Percentiles rank a stretch among this genome's conserved stretches.
Conservation (phyloP, 148 eudicot genomes). For the Rhododendron mucronatum region DNA sequence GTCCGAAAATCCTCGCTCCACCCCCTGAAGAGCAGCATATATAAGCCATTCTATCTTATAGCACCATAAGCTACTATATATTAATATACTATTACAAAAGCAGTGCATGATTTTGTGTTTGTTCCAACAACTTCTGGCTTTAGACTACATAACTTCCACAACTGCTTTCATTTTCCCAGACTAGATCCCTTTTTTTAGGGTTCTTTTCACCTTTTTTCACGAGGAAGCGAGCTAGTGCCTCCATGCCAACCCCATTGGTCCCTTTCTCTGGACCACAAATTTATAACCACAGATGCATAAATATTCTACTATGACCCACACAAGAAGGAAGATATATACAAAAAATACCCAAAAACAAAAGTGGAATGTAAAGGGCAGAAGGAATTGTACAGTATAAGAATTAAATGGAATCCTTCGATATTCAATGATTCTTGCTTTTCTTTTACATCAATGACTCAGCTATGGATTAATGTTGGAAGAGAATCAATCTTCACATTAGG, state of each 20-base stretch:
- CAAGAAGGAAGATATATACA: background rate
- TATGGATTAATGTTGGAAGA: background rate
- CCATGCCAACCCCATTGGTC: background rate
- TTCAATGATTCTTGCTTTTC: conserved; percentile 24
- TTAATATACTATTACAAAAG: background rate
- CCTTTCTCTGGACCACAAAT: background rate
- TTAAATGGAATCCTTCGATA: conserved; percentile 16
- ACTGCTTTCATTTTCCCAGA: background rate
- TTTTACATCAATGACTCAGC: conserved; percentile 13
- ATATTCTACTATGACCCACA: background rate
- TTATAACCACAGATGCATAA: background rate
- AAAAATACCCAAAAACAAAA: background rate
- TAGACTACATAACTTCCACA: background rate
- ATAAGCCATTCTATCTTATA: too few species aligned
- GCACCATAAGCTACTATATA: background rate
- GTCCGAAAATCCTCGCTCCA: too few species aligned
- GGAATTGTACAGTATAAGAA: conserved; percentile 7
- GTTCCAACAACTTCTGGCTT: conserved; percentile 13
- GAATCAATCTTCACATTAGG: background rate
- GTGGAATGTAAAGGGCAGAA: conserved; percentile 4
- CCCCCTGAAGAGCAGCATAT: too few species aligned
- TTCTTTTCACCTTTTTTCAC: background rate
- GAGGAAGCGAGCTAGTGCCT: background rate
- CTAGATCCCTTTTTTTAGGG: background rate
- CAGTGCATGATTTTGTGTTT: background rate